Evolutionary conservation across 2,329 filamentous ascomycete species (phyloP).

Genomic region (Fulvia fulva): DNA sequence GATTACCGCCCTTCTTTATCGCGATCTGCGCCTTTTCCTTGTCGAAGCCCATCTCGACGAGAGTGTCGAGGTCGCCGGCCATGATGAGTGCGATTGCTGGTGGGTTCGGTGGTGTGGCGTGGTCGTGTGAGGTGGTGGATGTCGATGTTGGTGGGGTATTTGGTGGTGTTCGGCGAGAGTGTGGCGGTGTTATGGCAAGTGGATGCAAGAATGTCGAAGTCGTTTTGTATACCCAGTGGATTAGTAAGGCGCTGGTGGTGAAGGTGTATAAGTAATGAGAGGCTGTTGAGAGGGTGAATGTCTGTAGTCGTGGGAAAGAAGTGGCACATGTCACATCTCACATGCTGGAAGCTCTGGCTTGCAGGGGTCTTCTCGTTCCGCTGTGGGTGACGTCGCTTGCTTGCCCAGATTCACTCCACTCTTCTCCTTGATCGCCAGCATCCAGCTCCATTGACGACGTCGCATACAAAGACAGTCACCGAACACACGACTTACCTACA

Average conservation of each 20-base stretch:
- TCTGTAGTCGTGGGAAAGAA: background rate
- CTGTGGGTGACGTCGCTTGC: background rate
- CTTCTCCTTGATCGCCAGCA: background rate
- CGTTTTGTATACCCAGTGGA: too few species aligned
- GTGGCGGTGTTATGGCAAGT: background rate
- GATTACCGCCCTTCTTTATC: conserved; percentile 73
- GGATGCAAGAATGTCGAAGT: too few species aligned
- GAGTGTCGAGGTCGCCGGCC: conserved; percentile 55
- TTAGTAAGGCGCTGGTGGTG: too few species aligned
- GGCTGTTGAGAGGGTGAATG: background rate
- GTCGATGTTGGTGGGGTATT: conserved; percentile 1
- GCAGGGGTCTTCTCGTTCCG: too few species aligned
- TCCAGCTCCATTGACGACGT: background rate
- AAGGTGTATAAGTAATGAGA: too few species aligned
- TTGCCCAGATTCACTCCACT: background rate
- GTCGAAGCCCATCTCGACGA: conserved; percentile 74
- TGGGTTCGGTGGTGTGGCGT: background rate
- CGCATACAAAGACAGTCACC: background rate
- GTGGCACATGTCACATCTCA: too few species aligned
- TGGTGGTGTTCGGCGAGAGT: background rate
- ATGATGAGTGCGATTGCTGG: conserved; percentile 29
- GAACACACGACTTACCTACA: too few species aligned
- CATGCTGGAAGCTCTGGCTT: background rate
- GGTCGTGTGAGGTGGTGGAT: background rate
- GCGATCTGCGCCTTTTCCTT: conserved; percentile 76